A percentile compares a stretch with the other conserved stretches of the same genome.
Evolutionary conservation across 2,329 filamentous ascomycete species (phyloP).

Genomic region (Ophiostoma himal-ulmi): DNA sequence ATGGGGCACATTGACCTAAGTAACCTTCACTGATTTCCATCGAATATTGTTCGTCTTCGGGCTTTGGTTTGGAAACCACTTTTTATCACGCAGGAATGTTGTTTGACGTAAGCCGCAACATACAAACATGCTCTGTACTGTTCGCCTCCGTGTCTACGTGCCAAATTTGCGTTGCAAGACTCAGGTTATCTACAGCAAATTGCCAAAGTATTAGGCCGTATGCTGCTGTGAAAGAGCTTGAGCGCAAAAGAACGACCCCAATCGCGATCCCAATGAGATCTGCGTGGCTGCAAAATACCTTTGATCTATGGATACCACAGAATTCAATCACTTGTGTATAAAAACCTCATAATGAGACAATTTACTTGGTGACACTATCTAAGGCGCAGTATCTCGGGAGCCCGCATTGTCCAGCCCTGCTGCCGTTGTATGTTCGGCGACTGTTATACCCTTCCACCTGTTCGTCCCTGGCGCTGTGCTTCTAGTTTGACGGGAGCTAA

Average conservation of each 20-base stretch:
- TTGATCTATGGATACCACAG: background rate
- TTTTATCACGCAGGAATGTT: background rate
- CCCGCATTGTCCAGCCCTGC: background rate
- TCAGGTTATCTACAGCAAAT: background rate
- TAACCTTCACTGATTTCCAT: no score
- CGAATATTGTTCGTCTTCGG: background rate
- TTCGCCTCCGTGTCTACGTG: background rate
- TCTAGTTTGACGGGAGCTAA: constrained; percentile 1
- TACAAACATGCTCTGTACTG: background rate
- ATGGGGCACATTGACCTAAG: no score
- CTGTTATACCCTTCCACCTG: background rate
- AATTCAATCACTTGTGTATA: background rate
- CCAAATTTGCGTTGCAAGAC: background rate
- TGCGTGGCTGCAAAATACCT: background rate
- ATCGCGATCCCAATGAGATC: background rate
- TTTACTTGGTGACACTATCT: background rate
- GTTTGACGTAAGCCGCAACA: background rate
- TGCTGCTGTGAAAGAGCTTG: background rate
- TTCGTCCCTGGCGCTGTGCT: background rate
- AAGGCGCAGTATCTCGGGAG: background rate
- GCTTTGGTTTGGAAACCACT: background rate
- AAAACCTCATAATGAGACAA: no score
- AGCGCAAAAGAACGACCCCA: background rate
- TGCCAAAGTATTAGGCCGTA: background rate
- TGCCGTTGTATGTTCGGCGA: background rate